phyloP scores from a whole-genome alignment of 495 filamentous ascomycete species.

The Aspergillus cavernicola region DNA sequence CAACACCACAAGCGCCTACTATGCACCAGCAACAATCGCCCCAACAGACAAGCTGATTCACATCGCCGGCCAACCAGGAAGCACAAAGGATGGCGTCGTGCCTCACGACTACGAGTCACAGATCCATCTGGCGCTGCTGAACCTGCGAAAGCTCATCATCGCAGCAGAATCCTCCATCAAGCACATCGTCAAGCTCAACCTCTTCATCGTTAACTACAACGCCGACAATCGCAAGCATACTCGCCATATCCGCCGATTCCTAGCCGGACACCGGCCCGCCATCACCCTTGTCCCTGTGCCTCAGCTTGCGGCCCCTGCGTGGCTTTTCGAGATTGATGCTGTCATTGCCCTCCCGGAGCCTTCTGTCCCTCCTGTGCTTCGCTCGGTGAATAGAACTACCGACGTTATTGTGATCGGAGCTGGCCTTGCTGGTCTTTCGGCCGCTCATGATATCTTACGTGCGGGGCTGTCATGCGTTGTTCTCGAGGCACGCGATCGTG shows the following conservation, averaged over 20 bases:
- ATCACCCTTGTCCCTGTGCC: slow-evolving; percentile 31
- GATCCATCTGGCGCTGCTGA: slow-evolving; percentile 27
- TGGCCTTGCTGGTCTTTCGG: slow-evolving; percentile 46
- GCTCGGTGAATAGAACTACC: not conserved
- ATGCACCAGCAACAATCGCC: not conserved
- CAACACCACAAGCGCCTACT: not conserved
- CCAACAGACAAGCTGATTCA: not conserved
- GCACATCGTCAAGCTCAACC: slow-evolving; percentile 30
- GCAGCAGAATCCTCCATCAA: slow-evolving; percentile 11
- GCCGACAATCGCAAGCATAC: slow-evolving; percentile 16
- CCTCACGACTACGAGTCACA: slow-evolving; percentile 25
- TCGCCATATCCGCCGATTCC: slow-evolving; percentile 22
- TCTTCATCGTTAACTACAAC: slow-evolving; percentile 34
- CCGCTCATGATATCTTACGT: slow-evolving; percentile 34
- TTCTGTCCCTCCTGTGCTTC: not conserved
- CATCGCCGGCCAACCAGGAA: slow-evolving; percentile 26
- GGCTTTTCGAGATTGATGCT: slow-evolving; percentile 34
- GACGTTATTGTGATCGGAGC: slow-evolving; percentile 49
- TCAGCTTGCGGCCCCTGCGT: slow-evolving; percentile 24
- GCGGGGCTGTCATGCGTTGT: slow-evolving; percentile 38
- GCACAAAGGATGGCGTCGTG: slow-evolving; percentile 15
- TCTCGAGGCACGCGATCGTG: slow-evolving; percentile 44
- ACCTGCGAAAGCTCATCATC: slow-evolving; percentile 19
- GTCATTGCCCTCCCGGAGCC: slow-evolving; percentile 7
- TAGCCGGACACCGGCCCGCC: slow-evolving; percentile 25